Evolutionary conservation across 1,284 basidiomycete genomes (phyloP).

Genomic region (Tilletia walkeri): DNA sequence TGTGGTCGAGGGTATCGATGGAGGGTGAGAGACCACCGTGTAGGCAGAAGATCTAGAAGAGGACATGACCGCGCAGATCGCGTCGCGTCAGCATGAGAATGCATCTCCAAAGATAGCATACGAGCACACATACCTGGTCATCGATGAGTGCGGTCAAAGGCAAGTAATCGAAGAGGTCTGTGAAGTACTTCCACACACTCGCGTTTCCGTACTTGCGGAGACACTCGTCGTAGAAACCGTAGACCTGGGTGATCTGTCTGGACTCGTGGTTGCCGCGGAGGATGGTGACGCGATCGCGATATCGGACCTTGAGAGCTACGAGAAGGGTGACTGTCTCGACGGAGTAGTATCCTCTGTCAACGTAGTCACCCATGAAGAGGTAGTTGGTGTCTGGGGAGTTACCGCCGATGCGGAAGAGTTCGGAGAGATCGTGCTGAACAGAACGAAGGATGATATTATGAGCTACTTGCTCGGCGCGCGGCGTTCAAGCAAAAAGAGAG

Average conservation of each 20-base stretch:
- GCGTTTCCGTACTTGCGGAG: conserved; percentile 99
- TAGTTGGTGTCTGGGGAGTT: conserved; percentile 99
- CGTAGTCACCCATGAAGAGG: conserved; percentile 99
- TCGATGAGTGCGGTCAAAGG: conserved; percentile 96
- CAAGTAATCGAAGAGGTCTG: conserved; percentile 97
- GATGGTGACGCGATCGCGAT: conserved; percentile 97
- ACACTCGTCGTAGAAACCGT: conserved; percentile 99
- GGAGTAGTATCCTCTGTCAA: conserved; percentile 98
- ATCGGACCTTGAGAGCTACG: conserved; percentile 94
- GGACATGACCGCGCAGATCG: conserved; percentile 5
- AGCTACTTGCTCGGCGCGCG: conserved; percentile 21
- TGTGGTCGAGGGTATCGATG: conserved; percentile 98
- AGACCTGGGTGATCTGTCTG: conserved; percentile 98
- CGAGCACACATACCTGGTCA: conserved; percentile 82
- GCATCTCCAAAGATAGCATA: too few species aligned
- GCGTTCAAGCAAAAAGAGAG: not conserved
- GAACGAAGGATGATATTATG: too few species aligned
- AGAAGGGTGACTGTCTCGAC: conserved; percentile 99
- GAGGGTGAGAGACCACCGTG: conserved; percentile 98
- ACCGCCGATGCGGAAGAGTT: conserved; percentile 97
- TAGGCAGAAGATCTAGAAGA: conserved; percentile 90
- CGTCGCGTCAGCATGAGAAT: not conserved
- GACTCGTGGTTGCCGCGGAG: conserved; percentile 98
- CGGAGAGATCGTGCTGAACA: conserved; percentile 90
- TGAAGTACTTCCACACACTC: conserved; percentile 99